Evolutionary conservation across 306 rosid genomes (phyloP).

Genomic region (Lathyrus sativus): DNA sequence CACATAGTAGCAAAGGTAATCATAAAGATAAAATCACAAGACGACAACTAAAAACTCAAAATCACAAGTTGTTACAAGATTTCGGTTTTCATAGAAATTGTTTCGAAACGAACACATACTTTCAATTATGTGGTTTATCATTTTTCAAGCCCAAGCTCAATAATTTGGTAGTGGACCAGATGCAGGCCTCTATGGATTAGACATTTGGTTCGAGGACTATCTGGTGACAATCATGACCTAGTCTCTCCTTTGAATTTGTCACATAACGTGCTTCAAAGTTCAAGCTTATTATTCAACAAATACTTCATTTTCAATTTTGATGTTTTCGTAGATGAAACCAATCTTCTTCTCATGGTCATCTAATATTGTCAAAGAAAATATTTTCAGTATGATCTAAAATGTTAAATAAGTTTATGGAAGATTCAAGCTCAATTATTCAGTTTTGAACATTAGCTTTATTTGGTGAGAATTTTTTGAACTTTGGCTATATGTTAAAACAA

Average conservation of each 20-base stretch:
- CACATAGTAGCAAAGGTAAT: too few species aligned
- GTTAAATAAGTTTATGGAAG: background rate
- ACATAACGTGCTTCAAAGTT: background rate
- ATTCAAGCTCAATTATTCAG: background rate
- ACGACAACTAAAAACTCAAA: too few species aligned
- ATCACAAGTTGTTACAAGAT: too few species aligned
- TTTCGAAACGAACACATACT: background rate
- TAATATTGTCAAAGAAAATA: too few species aligned
- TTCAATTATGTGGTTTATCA: background rate
- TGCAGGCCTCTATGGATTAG: background rate
- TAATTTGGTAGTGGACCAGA: constrained; percentile 10
- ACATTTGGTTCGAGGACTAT: constrained; percentile 2
- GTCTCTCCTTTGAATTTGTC: constrained; percentile 6
- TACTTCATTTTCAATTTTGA: constrained; percentile 21
- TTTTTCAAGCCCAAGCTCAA: background rate
- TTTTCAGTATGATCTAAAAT: background rate
- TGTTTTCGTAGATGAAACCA: constrained; percentile 10
- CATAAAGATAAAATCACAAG: too few species aligned
- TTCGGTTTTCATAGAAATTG: too few species aligned
- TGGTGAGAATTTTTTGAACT: constrained; percentile 1
- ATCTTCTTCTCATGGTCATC: background rate
- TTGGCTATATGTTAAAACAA: background rate
- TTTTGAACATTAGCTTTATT: background rate
- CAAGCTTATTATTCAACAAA: background rate
- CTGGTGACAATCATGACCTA: background rate